Evolutionary conservation across 305 asterid species (phyloP).

Genomic region (Solanum hybrid): DNA sequence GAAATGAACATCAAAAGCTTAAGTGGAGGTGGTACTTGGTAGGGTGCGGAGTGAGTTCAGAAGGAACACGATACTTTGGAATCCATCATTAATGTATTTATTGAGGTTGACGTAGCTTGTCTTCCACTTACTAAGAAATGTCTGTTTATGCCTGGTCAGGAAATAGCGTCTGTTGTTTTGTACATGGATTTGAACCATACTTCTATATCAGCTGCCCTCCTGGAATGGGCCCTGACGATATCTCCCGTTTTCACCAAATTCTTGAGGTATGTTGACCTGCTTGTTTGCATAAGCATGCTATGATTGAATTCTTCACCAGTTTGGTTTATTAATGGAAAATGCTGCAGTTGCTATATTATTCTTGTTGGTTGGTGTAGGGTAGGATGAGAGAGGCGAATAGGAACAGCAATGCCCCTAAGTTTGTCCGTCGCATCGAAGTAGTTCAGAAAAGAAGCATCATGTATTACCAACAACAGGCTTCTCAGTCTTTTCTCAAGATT

Average conservation of each 20-base stretch:
- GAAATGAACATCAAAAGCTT: not conserved
- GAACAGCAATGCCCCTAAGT: conserved; percentile 57
- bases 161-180: conserved; percentile 88
- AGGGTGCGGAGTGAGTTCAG: not conserved
- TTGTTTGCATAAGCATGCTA: not conserved
- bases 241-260: conserved; percentile 76
- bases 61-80: not conserved
- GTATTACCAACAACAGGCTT: conserved; percentile 78
- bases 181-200: conserved; percentile 96
- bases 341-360: not conserved
- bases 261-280: conserved; percentile 57
- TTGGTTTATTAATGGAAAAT: not conserved
- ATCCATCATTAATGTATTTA: not conserved
- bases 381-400: conserved; percentile 80
- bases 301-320: not conserved
- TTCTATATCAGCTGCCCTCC: conserved; percentile 84
- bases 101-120: conserved; percentile 1
- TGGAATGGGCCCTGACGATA: conserved; percentile 98
- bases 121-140: conserved; percentile 6
- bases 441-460: conserved; percentile 87
- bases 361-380: conserved; percentile 44
- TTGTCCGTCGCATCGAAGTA: conserved; percentile 70
- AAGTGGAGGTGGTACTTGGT: not conserved
- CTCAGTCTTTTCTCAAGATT: conserved; percentile 83
- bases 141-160: conserved; percentile 41